Conservation (phyloP, 1,284 basidiomycete genomes). For the Melampsora americana region DNA sequence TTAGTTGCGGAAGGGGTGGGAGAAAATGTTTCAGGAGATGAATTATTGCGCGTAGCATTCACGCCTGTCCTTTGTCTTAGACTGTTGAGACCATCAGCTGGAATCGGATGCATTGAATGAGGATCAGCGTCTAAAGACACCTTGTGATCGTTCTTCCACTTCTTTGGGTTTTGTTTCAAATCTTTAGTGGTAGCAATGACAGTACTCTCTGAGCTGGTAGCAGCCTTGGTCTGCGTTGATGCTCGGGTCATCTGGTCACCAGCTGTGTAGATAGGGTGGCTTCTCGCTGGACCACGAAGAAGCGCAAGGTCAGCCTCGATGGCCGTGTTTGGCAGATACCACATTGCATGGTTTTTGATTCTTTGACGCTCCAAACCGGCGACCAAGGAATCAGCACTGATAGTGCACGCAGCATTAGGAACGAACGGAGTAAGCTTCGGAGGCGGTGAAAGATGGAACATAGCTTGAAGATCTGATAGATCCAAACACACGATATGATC, state of each 20-base stretch:
- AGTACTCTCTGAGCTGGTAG: background rate
- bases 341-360: background rate
- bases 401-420: background rate
- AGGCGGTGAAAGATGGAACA: slow-evolving; percentile 31
- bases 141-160: background rate
- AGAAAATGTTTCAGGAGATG: background rate
- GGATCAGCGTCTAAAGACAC: background rate
- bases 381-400: background rate
- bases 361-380: background rate
- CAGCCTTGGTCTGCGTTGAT: background rate
- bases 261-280: background rate
- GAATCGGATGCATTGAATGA: background rate
- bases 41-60: background rate
- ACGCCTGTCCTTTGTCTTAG: no score
- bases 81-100: background rate
- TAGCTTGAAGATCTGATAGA: slow-evolving; percentile 34
- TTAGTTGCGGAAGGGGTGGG: background rate
- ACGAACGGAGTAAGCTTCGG: slow-evolving; percentile 4
- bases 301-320: background rate
- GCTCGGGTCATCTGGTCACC: background rate
- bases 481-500: background rate
- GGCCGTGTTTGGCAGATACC: background rate
- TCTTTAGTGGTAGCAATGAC: background rate
- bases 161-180: background rate
- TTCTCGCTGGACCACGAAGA: background rate